Base-by-base conservation (phyloP, 139 green algal species). In the Chlamydomonas applanata region DNA sequence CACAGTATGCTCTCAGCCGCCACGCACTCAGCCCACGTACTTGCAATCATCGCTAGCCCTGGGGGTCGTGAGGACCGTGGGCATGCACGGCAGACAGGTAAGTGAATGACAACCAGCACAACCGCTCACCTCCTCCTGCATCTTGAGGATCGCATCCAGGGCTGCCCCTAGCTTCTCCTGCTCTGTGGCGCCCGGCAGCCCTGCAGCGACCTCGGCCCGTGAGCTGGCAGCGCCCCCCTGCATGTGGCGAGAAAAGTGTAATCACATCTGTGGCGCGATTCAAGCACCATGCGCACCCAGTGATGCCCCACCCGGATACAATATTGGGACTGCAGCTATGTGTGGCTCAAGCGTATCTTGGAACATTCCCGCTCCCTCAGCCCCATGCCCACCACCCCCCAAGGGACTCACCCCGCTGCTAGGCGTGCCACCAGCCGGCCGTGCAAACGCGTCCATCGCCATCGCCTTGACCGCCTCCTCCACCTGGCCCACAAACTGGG, bases 111-210 rank as follows among this genome's bases (percentile, higher is more conserved):
- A n/a, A n/a, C n/a, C n/a, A n/a, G n/a, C n/a, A n/a, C n/a, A n/a
- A n/a, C 85, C 83, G 17, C 70, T 59, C n/a, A 79, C 53, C 66
- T 88, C 84, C 0, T 74, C 71, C 25, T 79, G 75, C 40, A 79
- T n/a, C 61, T 72, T 65, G 66, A 57, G 53, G 53, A 89, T 44
- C 67, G 44, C 56, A 24, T 52, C 52, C 25, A 89, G 35, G 14
- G 83, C 85, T 4, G 53, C 79, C 1, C 45, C 66, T n/a, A 85
- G 70, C 59, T 89, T 71, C 56, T 79, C 60, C 17, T 49, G 30
- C 24, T 82, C 80, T 22, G 71, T 45, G 33, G 19, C 20, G 25
- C 71, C 71, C 4, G 66, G 61, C 71, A 85, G 60, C 29, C 25
- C 27, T 53, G 56, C 53, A 16, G 32, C 17, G 35, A 62, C 30